Percentiles rank a stretch among this genome's conserved stretches.
Evolutionary conservation across 2,329 filamentous ascomycete genomes (phyloP).

Genomic region (Colletotrichum tropicale): DNA sequence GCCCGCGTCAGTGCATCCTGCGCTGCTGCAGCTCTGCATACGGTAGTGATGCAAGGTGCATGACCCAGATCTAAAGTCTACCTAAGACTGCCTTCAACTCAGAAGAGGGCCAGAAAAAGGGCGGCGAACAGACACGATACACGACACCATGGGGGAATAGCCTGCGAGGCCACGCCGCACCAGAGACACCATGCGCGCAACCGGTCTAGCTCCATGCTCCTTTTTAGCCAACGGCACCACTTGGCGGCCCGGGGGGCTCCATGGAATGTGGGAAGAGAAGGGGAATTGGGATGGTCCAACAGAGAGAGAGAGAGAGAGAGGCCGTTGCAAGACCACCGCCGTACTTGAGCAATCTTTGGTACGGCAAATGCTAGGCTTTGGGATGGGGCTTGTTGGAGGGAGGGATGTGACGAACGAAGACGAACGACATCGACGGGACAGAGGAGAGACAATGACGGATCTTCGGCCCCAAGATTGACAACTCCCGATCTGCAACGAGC

Average conservation of each 20-base stretch:
- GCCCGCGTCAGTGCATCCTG: not conserved
- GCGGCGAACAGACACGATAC: not conserved
- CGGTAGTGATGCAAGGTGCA: not conserved
- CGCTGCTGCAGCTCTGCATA: not conserved
- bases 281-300: not conserved
- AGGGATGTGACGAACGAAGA: not conserved
- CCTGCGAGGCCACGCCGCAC: slow-evolving; percentile 5
- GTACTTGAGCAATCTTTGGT: too few species aligned
- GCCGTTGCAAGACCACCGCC: not conserved
- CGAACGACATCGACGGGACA: not conserved
- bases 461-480: not conserved
- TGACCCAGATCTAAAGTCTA: too few species aligned
- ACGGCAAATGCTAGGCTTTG: not conserved
- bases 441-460: not conserved
- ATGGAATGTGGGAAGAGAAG: slow-evolving; percentile 11
- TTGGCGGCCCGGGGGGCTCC: slow-evolving; percentile 5
- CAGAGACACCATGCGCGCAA: not conserved
- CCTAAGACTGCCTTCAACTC: too few species aligned
- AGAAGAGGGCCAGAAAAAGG: not conserved
- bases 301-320: not conserved
- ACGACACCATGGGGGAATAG: slow-evolving; percentile 4
- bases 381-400: not conserved
- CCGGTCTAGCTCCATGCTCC: slow-evolving; percentile 1
- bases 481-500: not conserved
- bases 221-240: slow-evolving; percentile 1